Percentiles rank a stretch among this genome's conserved stretches.
Conservation (phyloP, 768 basidiomycete genomes). For the Rickenella mellea region DNA sequence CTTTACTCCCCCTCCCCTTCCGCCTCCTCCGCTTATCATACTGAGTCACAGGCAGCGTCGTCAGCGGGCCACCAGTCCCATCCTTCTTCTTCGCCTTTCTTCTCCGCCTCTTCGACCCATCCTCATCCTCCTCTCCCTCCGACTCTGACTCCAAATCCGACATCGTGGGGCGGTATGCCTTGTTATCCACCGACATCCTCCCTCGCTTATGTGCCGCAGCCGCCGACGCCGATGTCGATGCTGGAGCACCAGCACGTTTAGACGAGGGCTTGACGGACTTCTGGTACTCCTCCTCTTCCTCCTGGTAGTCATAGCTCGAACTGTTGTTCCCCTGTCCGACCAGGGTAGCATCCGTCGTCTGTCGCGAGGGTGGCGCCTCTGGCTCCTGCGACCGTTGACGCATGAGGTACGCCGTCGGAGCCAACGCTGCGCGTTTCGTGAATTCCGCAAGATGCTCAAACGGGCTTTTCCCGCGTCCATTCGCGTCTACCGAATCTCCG, state of each 20-base stretch:
- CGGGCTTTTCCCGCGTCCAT: constrained; percentile 58
- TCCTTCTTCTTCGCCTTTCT: constrained; percentile 42
- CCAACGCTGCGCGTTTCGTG: constrained; percentile 40
- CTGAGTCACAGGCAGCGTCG: constrained; percentile 56
- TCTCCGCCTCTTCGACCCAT: constrained; percentile 42
- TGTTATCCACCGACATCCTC: constrained; percentile 70
- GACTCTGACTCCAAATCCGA: constrained; percentile 59
- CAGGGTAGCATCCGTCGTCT: constrained; percentile 17
- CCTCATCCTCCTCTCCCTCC: constrained; percentile 45
- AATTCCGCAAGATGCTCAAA: constrained; percentile 51
- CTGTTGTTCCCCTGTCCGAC: constrained; percentile 24
- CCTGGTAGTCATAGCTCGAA: constrained; percentile 69
- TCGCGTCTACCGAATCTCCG: constrained; percentile 10
- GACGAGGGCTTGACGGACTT: constrained; percentile 10
- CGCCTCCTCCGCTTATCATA: constrained; percentile 55
- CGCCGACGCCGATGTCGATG: constrained; percentile 11
- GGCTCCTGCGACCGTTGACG: constrained; percentile 54
- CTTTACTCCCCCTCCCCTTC: constrained; percentile 28
- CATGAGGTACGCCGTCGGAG: constrained; percentile 52
- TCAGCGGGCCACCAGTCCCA: constrained; percentile 44
- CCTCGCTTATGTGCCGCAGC: constrained; percentile 35
- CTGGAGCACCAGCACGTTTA: constrained; percentile 13
- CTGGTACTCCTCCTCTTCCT: constrained; percentile 62
- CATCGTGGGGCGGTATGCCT: constrained; percentile 63
- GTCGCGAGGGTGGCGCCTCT: constrained; percentile 18